Conservation (phyloP, 768 basidiomycete genomes). For the Mycena maculata region DNA sequence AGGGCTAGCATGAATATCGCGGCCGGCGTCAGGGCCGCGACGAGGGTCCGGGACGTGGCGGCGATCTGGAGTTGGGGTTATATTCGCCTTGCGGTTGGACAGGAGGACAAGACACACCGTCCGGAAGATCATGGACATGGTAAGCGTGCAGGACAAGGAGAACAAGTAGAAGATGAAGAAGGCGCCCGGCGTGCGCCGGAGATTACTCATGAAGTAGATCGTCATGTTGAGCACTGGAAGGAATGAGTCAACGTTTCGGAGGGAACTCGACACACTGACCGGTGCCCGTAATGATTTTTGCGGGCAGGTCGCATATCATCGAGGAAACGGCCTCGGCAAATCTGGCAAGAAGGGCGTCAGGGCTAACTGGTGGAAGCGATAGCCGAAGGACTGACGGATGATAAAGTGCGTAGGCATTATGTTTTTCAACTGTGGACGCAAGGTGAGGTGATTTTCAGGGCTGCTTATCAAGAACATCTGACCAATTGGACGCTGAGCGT, state of each 20-base stretch:
- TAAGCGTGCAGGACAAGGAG: slow-evolving; percentile 39
- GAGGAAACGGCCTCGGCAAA: slow-evolving; percentile 52
- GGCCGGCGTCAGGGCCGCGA: slow-evolving; percentile 40
- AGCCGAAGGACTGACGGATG: slow-evolving; percentile 42
- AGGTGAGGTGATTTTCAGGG: no score
- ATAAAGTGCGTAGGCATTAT: slow-evolving; percentile 54
- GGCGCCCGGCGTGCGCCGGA: slow-evolving; percentile 48
- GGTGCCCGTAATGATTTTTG: slow-evolving; percentile 38
- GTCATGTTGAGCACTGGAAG: slow-evolving; percentile 48
- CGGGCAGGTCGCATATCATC: slow-evolving; percentile 52
- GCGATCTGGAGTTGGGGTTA: slow-evolving; percentile 33
- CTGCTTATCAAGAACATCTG: no score
- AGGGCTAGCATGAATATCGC: slow-evolving; percentile 50
- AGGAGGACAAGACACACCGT: no score
- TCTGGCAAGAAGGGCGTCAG: slow-evolving; percentile 6
- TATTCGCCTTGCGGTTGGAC: no score
- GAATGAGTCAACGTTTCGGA: not conserved
- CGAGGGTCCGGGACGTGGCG: slow-evolving; percentile 50
- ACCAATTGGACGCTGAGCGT: slow-evolving; percentile 50
- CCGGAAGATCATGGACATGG: slow-evolving; percentile 51
- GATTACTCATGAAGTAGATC: slow-evolving; percentile 58
- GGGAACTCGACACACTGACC: not conserved
- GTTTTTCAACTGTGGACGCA: slow-evolving; percentile 54
- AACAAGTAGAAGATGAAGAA: slow-evolving; percentile 56
- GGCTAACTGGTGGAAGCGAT: not conserved